Base-by-base conservation (phyloP, 495 filamentous ascomycete species). In the Aspergillus nanangensis region DNA sequence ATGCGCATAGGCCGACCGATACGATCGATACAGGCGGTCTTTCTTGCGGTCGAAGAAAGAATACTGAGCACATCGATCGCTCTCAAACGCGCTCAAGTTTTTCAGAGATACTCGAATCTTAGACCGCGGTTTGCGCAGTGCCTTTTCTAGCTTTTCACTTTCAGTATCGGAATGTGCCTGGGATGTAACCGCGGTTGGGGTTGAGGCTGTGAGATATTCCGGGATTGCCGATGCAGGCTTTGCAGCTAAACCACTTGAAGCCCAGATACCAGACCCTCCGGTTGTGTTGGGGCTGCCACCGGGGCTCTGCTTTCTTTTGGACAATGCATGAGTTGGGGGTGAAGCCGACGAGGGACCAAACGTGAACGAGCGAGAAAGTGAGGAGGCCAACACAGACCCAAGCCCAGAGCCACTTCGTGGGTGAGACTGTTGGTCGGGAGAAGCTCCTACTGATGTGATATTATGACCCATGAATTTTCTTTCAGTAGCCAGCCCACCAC, bases 1-100 rank as follows among this genome's bases (percentile, higher is more conserved):
- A 49, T 92, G 77, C 9, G 92, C 88, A 58, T 96, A 96, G 29
- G 81, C 74, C 41, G 79, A 76, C 14, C 91, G 81, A 63, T 94
- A 96, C 34, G 78, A 76, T 7, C 67, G 68, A 53, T 89, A 91
- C 4, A 83, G 60, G 24, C 69, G 57, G 35, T 75, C 64, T 33
- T 80, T 78, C 24, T 67, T 74, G 5, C 74, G 75, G 44, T 95
- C 83, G 5, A 95, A 74, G 20, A 96, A 72, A 1, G 87, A 77
- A 3, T 79, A 74, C 27, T 74, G 75, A 38, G 84, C 69, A 62
- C 76, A 76, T n/a, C 81, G 81, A 58, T 91, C 87, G 41, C 86
- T 81, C 44, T 92, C 85, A 45, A 96, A 95, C 24, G 77, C 73
- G 32, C 76, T 75, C 52, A 86, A 82, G 46, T 96, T 90, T 56